Evolutionary conservation across 2,329 filamentous ascomycete species (phyloP).

Genomic region (Sarocladiaceae sp.): DNA sequence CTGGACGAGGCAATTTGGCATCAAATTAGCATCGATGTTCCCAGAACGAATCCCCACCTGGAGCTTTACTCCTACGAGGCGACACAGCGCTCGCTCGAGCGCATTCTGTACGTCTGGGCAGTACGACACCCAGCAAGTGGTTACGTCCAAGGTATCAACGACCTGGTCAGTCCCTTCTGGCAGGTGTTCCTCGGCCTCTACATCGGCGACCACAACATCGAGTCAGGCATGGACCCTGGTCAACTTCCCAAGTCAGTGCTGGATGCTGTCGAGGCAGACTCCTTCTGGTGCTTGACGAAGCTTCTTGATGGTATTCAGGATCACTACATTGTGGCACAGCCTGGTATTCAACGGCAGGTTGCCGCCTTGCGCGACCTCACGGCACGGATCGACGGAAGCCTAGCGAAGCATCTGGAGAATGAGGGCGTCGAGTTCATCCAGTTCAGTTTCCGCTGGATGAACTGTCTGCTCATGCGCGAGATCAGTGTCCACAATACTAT

Average conservation of each 20-base stretch:
- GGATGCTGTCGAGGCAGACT: slow-evolving; percentile 94
- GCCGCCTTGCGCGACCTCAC: slow-evolving; percentile 83
- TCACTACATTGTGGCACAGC: slow-evolving; percentile 97
- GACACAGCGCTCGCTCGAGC: slow-evolving; percentile 87
- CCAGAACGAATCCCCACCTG: slow-evolving; percentile 91
- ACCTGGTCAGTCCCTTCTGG: slow-evolving; percentile 95
- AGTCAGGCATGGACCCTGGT: slow-evolving; percentile 92
- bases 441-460: slow-evolving; percentile 99
- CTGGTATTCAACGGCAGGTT: slow-evolving; percentile 92
- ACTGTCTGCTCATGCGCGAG: slow-evolving; percentile 95
- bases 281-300: slow-evolving; percentile 98
- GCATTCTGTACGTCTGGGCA: slow-evolving; percentile 95
- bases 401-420: slow-evolving; percentile 83
- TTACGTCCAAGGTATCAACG: slow-evolving; percentile 98
- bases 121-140: slow-evolving; percentile 95
- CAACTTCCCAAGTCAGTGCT: slow-evolving; percentile 85
- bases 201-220: slow-evolving; percentile 88
- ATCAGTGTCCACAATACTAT: slow-evolving; percentile 95
- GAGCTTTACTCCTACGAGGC: slow-evolving; percentile 94
- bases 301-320: slow-evolving; percentile 98
- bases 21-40: slow-evolving; percentile 97
- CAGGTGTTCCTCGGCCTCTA: slow-evolving; percentile 94
- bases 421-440: slow-evolving; percentile 98
- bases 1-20: slow-evolving; percentile 98
- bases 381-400: slow-evolving; percentile 73